Evolutionary conservation across 139 green algal species (phyloP), one percentile per base, ranked within the genome.

Genomic region (Closterium sp.): DNA sequence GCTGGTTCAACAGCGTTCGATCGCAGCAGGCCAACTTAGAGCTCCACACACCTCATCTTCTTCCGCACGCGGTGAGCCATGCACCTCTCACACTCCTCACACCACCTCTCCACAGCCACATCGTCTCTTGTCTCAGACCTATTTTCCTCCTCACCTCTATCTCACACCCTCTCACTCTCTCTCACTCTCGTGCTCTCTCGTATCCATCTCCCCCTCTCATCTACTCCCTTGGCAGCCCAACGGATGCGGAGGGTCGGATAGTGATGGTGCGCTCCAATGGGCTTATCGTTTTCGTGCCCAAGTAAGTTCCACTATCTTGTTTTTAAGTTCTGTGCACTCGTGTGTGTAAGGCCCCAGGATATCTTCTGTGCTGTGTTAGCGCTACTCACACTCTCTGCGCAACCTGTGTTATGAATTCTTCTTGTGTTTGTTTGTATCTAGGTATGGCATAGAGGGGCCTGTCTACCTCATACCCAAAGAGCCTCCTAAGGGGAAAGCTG

Each of bases 241-340:
- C 96, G 31, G 89, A 97, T 84, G 96, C 96, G 1, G 97, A 98
- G 84, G 97, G 97, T 0, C 91, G 97, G 2, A 96, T 99, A 34
- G 95, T 96, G 2, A 97, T 96, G 94, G 96, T 98, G 86, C 34
- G 93, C 7, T 33, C 85, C 16, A 98, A 99, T 90, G 97, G 97
- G 1, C 88, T 99, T 5, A 95, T 99, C 28, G 97, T 99, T 23
- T 99, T 99, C 93, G 97, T 99, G 55, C 98, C 98, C 69, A 98
- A 98, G 91, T 94, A 38, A 81, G 86, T 88, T 93, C 34, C 34
- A 28, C 25, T 3, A 25, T 76, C 25, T 76, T 4, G 2, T 28
- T 76, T 76, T 12, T 12, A 3, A 76, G 10, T 76, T 76, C n/a
- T 76, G 1, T 66, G 43, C 55, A 76, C 7, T 76, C 25, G 55